These are phyloP conservation scores for Pythium biforme DNA, from an alignment of 352 stramenopile species.

Conservation along the genomic window DNA sequence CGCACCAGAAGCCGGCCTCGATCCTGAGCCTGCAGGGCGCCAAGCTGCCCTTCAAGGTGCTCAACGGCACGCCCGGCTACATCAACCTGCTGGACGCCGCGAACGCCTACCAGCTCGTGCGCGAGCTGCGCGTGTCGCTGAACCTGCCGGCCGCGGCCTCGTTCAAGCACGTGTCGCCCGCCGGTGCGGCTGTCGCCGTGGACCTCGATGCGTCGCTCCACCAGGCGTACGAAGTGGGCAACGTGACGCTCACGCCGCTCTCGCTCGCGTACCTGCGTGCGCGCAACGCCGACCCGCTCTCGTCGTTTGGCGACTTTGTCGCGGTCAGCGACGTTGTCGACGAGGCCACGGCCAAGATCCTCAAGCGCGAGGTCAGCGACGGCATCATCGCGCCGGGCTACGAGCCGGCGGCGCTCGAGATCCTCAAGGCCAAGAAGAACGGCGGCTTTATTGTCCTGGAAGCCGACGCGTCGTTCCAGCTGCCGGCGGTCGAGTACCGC, in stretches of 20 bases:
- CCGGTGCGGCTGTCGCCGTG: constrained; percentile 95
- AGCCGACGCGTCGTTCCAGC: constrained; percentile 90
- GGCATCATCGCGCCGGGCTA: constrained; percentile 99
- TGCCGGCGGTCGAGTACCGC: constrained; percentile 95
- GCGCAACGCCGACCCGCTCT: constrained; percentile 98
- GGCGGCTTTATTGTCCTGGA: constrained; percentile 99
- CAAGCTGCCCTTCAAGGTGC: constrained; percentile 86
- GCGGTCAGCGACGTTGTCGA: constrained; percentile 98
- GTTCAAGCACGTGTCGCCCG: constrained; percentile 99
- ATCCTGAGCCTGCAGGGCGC: constrained; percentile 65
- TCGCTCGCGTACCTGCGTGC: constrained; percentile 98
- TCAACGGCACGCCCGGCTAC: constrained; percentile 96
- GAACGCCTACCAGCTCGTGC: constrained; percentile 99
- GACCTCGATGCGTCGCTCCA: constrained; percentile 93
- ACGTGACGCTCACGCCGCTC: constrained; percentile 91
- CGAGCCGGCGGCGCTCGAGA: constrained; percentile 96
- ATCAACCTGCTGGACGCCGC: constrained; percentile 99
- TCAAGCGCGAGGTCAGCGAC: constrained; percentile 99
- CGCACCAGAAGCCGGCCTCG: constrained; percentile 96
- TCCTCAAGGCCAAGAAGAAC: constrained; percentile 98
- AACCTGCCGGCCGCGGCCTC: constrained; percentile 93
- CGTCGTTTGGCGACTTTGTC: constrained; percentile 99
- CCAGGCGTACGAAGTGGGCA: constrained; percentile 94
- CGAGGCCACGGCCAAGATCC: constrained; percentile 96
- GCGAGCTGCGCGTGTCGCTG: constrained; percentile 94